Base-by-base conservation (phyloP, 2,329 filamentous ascomycete species). In the Daldinia eschscholtzii region DNA sequence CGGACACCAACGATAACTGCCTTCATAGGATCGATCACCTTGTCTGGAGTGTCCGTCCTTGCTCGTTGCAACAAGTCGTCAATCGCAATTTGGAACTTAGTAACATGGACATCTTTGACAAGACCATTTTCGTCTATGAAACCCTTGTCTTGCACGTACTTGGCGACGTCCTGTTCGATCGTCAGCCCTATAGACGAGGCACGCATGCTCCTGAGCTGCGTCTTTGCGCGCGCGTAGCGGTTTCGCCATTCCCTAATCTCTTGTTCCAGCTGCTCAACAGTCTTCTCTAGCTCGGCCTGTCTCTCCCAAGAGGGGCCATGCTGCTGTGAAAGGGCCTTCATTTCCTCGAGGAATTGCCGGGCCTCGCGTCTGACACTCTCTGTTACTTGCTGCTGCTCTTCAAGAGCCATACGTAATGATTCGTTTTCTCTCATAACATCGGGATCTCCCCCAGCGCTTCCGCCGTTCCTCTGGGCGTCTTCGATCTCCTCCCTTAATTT, bases 41-140 rank as follows among this genome's bases (percentile, higher is more conserved):
- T 88, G 52, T 91, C 87, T 0, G 93, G 89, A 59, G 92, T 88
- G n/a, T 92, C 88, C 37, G 86, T 86, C 57, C 94, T 90, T 18
- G 94, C 93, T 44, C 86, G 88, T 71, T 91, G 91, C 39, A 99
- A 85, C 42, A 98, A 86, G 75, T 98, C 95, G 77, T 99, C 95
- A 68, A 99, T 92, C 23, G 94, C 89, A 67, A 98, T 91, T 80
- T 99, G 96, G 83, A 97, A 98, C 76, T 93, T 94, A 57, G 95
- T 98, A 72, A 99, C 89, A 78, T 98, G 92, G 12, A 98, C 88
- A 80, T 98, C 96, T 81, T 93, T 94, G 74, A 99, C 89, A 23
- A 96, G 80, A 5, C 96, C 96, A 66, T 90, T 87, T 12, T 91
- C 87, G 41, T 91, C 87, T 23, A 88, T 86, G 72, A 96, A 91